Evolutionary conservation across 306 rosid species (phyloP), one percentile per base, ranked within the genome.

Genomic region (Vigna mungo): DNA sequence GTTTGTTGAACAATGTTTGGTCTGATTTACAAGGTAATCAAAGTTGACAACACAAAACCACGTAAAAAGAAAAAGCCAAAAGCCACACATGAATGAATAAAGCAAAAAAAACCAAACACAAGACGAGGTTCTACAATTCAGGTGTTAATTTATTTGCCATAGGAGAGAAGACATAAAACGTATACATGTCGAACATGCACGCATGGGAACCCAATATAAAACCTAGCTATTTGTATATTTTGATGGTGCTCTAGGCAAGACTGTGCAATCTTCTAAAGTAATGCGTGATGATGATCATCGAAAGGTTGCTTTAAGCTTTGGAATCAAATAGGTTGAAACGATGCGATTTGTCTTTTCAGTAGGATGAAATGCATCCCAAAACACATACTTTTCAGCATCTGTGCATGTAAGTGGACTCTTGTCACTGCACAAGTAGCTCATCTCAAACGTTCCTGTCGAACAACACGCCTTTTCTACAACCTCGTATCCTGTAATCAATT

Each of bases 311-410:
- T 75, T 43, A 53, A 79, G 70, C 23, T 62, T 68, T 1, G 70
- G 78, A 43, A 79, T 17, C 47, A 83, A 72, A 79, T 43, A 79
- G 36, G 18, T 14, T 0, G 87, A 6, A 49, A 67, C 84, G 0
- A 84, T 75, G 15, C 52, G 80, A 0, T 80, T 84, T 17, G 85
- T 80, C 46, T 84, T 84, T 51, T 84, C 84, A 0, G 87, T 75
- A 2, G 87, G 87, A 71, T 84, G 87, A 56, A 84, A 84, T 0
- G 87, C 87, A 79, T 84, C 87, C 87, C 87, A 84, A 75, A 84
- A 84, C 44, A 84, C 81, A 9, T 84, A 84, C 34, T 84, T 84
- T 46, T 1, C 52, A 7, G 84, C 87, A 6, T 84, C 82, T 27
- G 6, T 3, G 82, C 87, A 84, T 71, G 87, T 84, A 2, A 65